These are phyloP conservation scores for Cryptococcus maquisensis DNA, from an alignment of 1,284 basidiomycete species.

Conservation along the genomic window DNA sequence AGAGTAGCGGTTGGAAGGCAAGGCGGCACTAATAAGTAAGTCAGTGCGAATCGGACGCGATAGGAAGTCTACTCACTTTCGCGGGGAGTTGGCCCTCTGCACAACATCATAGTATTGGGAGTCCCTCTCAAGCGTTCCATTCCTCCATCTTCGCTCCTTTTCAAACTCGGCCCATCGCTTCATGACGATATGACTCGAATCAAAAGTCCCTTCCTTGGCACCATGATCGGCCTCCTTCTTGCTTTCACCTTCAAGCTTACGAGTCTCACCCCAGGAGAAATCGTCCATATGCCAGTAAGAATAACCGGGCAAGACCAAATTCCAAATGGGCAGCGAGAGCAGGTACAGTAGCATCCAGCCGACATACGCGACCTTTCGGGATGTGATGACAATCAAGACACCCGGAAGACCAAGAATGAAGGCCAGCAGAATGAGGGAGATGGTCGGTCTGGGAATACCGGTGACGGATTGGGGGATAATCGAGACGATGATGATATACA, in stretches of 20 bases:
- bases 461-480: constrained; percentile 69
- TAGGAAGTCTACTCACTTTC: constrained; percentile 56
- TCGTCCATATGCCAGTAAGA: constrained; percentile 99
- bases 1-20: constrained; percentile 60
- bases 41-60: not conserved
- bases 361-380: constrained; percentile 86
- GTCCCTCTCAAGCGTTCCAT: constrained; percentile 74
- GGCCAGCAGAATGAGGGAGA: constrained; percentile 89
- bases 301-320: constrained; percentile 88
- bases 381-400: constrained; percentile 88
- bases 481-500: constrained; percentile 82
- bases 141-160: constrained; percentile 89
- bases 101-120: constrained; percentile 52
- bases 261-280: constrained; percentile 97
- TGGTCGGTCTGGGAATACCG: constrained; percentile 63
- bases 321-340: constrained; percentile 89
- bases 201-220: constrained; percentile 92
- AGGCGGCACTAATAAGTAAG: constrained; percentile 10
- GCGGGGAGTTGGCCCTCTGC: constrained; percentile 49
- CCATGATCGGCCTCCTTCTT: constrained; percentile 64
- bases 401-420: constrained; percentile 95
- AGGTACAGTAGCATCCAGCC: constrained; percentile 98
- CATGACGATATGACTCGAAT: constrained; percentile 95
- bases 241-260: constrained; percentile 66
- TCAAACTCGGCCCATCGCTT: constrained; percentile 99